phyloP scores from a whole-genome alignment of 2,329 filamentous ascomycete genomes.

The Verticillium longisporum region DNA sequence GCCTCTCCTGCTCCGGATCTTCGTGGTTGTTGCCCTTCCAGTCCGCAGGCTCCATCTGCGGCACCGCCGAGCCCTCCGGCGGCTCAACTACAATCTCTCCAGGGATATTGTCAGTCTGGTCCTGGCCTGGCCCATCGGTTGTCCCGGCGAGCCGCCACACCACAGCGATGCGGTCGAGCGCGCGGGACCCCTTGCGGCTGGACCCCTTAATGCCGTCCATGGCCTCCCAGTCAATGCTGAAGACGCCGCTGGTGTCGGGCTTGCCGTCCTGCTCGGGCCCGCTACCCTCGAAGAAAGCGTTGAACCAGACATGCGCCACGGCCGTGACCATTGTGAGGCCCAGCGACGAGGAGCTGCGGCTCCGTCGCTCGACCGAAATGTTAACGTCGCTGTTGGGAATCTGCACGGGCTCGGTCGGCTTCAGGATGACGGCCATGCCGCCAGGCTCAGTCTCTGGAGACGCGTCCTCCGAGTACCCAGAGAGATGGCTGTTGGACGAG shows the following conservation, averaged over 20 bases:
- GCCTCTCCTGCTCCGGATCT: constrained; percentile 46
- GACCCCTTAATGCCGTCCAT: constrained; percentile 97
- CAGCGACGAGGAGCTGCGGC: constrained; percentile 68
- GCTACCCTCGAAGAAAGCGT: constrained; percentile 82
- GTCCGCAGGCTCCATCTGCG: constrained; percentile 63
- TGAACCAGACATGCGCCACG: constrained; percentile 96
- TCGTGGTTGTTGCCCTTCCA: constrained; percentile 59
- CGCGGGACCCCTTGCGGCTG: constrained; percentile 70
- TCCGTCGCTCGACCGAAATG: constrained; percentile 81
- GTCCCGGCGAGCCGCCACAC: constrained; percentile 60
- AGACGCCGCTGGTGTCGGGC: constrained; percentile 59
- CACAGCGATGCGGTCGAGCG: constrained; percentile 75
- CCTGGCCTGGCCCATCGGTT: constrained; percentile 13
- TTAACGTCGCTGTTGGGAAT: constrained; percentile 82
- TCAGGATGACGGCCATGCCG: constrained; percentile 72
- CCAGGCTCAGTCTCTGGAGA: constrained; percentile 36
- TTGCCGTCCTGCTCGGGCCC: constrained; percentile 62
- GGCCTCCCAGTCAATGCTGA: constrained; percentile 52
- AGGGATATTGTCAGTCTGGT: constrained; percentile 15
- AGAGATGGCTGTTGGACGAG: constrained; percentile 2
- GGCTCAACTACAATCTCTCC: constrained; percentile 50
- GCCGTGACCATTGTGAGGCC: constrained; percentile 87
- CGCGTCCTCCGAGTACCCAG: constrained; percentile 3
- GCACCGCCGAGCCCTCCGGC: constrained; percentile 57
- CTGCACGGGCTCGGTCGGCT: constrained; percentile 59